phyloP scores from a whole-genome alignment of 1,284 basidiomycete species.

The Malassezia equina region DNA sequence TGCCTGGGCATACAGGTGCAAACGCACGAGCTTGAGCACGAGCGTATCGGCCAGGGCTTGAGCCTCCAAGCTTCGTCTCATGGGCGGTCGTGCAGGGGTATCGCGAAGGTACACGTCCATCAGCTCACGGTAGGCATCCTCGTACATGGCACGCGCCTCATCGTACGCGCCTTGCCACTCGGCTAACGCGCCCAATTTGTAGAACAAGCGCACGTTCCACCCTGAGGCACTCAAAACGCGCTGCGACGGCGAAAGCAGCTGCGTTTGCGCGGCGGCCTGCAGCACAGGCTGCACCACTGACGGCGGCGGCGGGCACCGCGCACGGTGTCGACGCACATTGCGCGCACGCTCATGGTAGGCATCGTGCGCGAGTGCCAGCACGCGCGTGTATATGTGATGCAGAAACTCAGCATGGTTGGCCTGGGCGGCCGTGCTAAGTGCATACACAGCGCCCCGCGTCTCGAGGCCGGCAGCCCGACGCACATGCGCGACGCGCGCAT shows the following conservation, averaged over 20 bases:
- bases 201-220: slow-evolving; percentile 92
- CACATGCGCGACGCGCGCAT: slow-evolving; percentile 70
- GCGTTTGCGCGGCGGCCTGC: slow-evolving; percentile 18
- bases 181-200: slow-evolving; percentile 90
- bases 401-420: slow-evolving; percentile 57
- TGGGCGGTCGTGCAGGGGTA: slow-evolving; percentile 72
- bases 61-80: slow-evolving; percentile 95
- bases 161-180: slow-evolving; percentile 88
- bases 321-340: slow-evolving; percentile 76
- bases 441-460: slow-evolving; percentile 81
- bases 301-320: slow-evolving; percentile 54
- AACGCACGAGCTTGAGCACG: slow-evolving; percentile 34
- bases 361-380: slow-evolving; percentile 76
- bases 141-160: slow-evolving; percentile 26
- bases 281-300: slow-evolving; percentile 32
- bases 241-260: slow-evolving; percentile 12
- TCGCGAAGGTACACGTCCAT: slow-evolving; percentile 52
- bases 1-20: slow-evolving; percentile 78
- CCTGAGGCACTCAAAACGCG: slow-evolving; percentile 63
- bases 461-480: slow-evolving; percentile 77
- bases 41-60: slow-evolving; percentile 74
- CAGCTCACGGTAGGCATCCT: slow-evolving; percentile 21
- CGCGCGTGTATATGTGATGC: slow-evolving; percentile 67
- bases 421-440: slow-evolving; percentile 67
- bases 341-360: slow-evolving; percentile 88